A percentile compares a stretch with the other conserved stretches of the same genome.
Evolutionary conservation across 2,329 filamentous ascomycete genomes (phyloP).

Genomic region (Aspergillus aculeatus): DNA sequence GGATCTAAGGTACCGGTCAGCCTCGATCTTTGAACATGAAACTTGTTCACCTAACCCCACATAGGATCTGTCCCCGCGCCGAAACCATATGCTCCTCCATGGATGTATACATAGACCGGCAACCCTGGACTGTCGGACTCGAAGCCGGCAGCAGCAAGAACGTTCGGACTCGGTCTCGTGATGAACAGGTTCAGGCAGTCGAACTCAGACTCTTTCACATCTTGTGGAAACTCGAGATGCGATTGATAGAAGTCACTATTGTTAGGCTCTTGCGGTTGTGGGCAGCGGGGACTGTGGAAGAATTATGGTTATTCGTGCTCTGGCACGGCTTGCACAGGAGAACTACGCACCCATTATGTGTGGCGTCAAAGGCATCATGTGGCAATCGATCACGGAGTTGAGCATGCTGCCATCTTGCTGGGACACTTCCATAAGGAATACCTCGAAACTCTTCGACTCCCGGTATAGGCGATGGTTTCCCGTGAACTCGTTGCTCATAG

Average conservation of each 20-base stretch:
- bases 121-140: not conserved
- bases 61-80: conserved; percentile 3
- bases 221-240: not conserved
- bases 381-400: conserved; percentile 3
- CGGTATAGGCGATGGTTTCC: not conserved
- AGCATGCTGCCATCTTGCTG: conserved; percentile 5
- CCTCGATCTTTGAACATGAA: no score
- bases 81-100: conserved; percentile 4
- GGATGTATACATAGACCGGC: conserved; percentile 3
- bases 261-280: conserved; percentile 4
- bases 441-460: conserved; percentile 6
- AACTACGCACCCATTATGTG: not conserved
- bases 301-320: not conserved
- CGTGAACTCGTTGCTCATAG: not conserved
- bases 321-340: no score
- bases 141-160: not conserved
- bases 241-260: conserved; percentile 1
- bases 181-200: conserved; percentile 4
- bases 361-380: not conserved
- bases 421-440: conserved; percentile 1
- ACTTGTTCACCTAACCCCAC: not conserved
- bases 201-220: not conserved
- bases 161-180: not conserved
- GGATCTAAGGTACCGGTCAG: not conserved
- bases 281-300: not conserved